These are phyloP conservation scores for Fusarium newnesense DNA, from an alignment of 2,329 filamentous ascomycete genomes.

Conservation along the genomic window DNA sequence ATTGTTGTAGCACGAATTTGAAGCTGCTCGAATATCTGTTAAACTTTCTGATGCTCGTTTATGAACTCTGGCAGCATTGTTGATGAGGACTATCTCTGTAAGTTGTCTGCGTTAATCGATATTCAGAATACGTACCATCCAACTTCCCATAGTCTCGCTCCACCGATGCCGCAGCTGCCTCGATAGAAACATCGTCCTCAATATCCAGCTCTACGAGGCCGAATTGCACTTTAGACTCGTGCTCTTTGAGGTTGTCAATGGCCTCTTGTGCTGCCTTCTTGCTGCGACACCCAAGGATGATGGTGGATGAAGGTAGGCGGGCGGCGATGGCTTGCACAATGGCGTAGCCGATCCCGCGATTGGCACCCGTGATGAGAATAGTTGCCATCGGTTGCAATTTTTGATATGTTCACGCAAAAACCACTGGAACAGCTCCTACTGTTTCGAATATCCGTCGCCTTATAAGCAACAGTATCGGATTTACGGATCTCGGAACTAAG, in stretches of 20 bases:
- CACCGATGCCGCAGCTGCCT: not conserved
- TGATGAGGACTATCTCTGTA: not conserved
- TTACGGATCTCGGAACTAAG: not conserved
- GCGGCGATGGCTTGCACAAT: constrained; percentile 10
- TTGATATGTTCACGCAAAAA: too few relatives aligned
- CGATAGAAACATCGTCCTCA: not conserved
- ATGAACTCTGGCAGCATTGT: constrained; percentile 9
- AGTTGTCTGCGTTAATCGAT: fast-evolving
- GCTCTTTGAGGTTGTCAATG: not conserved
- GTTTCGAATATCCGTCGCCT: not conserved
- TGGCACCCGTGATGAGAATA: constrained; percentile 8
- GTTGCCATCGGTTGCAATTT: not conserved
- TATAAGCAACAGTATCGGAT: not conserved
- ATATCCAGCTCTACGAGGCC: constrained; percentile 4
- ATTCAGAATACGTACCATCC: not conserved
- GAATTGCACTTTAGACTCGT: too few relatives aligned
- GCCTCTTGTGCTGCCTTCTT: not conserved
- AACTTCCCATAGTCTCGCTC: not conserved
- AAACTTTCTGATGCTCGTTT: not conserved
- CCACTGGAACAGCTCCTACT: too few relatives aligned
- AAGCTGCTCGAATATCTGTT: not conserved
- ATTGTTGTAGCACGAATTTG: constrained; percentile 10
- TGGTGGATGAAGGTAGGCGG: not conserved
- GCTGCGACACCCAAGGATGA: constrained; percentile 5
- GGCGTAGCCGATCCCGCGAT: constrained; percentile 15